Base-by-base conservation (phyloP, 2,329 filamentous ascomycete genomes). In the Lithohypha guttulata region DNA sequence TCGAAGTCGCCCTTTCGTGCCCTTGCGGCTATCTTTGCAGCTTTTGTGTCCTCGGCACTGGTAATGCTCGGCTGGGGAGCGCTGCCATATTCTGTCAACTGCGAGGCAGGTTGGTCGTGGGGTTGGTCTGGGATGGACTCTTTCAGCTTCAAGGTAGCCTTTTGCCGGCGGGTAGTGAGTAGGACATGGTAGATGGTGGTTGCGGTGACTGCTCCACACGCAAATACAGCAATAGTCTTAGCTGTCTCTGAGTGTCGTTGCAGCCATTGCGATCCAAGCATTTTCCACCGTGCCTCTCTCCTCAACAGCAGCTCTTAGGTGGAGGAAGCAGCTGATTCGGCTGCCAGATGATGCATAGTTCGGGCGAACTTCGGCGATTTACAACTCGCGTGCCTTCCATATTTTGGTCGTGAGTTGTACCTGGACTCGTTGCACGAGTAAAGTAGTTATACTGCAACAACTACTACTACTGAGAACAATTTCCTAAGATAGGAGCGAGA, bases 1-100 rank as follows among this genome's bases (percentile, higher is more conserved):
- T 79, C 75, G 45, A 79, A 80, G 51, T 79, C 74, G 15, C 76
- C 76, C 48, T 70, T 64, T 45, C 75, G 68, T 26, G 76, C 76
- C 51, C 73, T 64, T 39, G 68, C 65, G 27, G 76, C 76, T 30
- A 79, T 64, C 42, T 68, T 69, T 41, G 70, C 68, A 48, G 70
- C 69, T 45, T 69, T 64, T 52, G 73, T 67, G 51, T 79, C 75
- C 55, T 79, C 75, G 48, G 62, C 61, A 30, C 35, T 29, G 50
- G 55, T 29, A 51, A 51, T 23, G 45, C 43, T 42, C 59, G 15
- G 55, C n/a, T 43, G 39, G n/a, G 31, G 33, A 10, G 50, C 46
- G 2, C 37, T 56, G 3, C 69, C 69, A 49, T 64, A 71, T 47
- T 70, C 62, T 39, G 67, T 70, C 42, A 72, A 62, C 62, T 68